A percentile compares a stretch with the other conserved stretches of the same genome.
Evolutionary conservation across 345 rosid genomes (phyloP).

Genomic region (Isatis tinctoria): DNA sequence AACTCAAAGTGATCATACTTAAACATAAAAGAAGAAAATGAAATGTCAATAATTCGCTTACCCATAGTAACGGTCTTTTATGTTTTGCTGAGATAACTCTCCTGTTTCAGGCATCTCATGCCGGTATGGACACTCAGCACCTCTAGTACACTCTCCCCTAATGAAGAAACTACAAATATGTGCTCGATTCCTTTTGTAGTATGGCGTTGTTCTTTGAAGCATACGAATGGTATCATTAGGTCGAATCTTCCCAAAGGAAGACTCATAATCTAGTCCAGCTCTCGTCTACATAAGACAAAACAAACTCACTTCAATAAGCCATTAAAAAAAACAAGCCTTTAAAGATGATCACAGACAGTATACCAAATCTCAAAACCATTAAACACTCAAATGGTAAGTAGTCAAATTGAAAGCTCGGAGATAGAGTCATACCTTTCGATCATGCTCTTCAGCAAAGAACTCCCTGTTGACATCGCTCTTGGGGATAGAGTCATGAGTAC

Average conservation of each 20-base stretch:
- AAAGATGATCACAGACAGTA: not conserved
- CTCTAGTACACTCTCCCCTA: constrained; percentile 94
- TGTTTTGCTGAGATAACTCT: constrained; percentile 87
- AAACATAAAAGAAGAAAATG: not conserved
- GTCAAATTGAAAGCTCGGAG: not conserved
- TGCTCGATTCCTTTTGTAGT: constrained; percentile 82
- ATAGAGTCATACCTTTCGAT: constrained; percentile 55
- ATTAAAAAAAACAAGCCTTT: not conserved
- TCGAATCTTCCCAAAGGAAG: constrained; percentile 77
- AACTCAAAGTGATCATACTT: not conserved
- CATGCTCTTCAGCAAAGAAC: constrained; percentile 95
- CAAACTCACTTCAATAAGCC: not conserved
- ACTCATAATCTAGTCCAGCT: constrained; percentile 94
- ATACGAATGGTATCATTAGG: constrained; percentile 81
- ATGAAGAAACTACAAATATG: constrained; percentile 92
- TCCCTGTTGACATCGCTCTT: constrained; percentile 89
- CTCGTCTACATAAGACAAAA: constrained; percentile 53
- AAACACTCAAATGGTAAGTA: not conserved
- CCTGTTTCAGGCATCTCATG: constrained; percentile 97
- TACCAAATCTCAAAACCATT: not conserved
- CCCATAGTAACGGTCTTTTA: constrained; percentile 95
- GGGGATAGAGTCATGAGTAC: constrained; percentile 81
- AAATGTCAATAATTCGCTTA: constrained; percentile 25
- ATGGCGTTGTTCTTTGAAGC: constrained; percentile 91
- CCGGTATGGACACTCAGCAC: constrained; percentile 92